A percentile compares a stretch with the other conserved stretches of the same genome.
These are phyloP conservation scores for Kodamaea anthophila DNA, from an alignment of 1,139 yeast species.

Conservation along the genomic window DNA sequence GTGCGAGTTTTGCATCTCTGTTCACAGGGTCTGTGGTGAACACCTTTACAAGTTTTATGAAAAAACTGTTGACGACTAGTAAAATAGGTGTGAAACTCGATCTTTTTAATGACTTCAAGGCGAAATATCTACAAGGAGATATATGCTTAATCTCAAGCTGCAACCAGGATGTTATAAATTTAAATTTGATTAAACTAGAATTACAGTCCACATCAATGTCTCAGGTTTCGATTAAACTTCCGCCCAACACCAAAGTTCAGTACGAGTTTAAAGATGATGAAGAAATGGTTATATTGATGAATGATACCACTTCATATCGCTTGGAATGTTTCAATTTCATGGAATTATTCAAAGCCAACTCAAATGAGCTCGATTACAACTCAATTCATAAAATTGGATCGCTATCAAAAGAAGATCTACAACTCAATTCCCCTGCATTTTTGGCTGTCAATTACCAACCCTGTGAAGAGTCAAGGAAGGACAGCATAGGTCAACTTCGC, in stretches of 20 bases:
- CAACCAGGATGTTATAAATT: conserved; percentile 2
- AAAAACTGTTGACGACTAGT: conserved; percentile 5
- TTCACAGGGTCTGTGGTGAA: neutral
- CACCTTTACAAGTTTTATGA: conserved; percentile 1
- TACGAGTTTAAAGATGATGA: conserved; percentile 12
- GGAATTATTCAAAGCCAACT: conserved; percentile 5
- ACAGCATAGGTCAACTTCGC: conserved; percentile 1
- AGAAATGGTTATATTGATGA: conserved; percentile 12
- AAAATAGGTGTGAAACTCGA: conserved; percentile 4
- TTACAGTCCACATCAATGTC: conserved; percentile 1
- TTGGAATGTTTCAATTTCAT: conserved; percentile 10
- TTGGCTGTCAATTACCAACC: conserved; percentile 21
- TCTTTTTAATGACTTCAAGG: conserved; percentile 3
- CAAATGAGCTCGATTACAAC: conserved; percentile 8
- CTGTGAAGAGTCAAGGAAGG: neutral
- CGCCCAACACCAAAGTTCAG: conserved; percentile 6
- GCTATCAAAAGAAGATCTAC: conserved; percentile 6
- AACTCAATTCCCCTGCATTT: conserved; percentile 15
- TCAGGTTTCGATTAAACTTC: conserved; percentile 4
- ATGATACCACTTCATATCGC: conserved; percentile 4
- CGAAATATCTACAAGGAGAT: conserved; percentile 4
- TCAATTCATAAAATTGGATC: conserved; percentile 5
- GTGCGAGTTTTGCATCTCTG: neutral
- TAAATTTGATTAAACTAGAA: conserved; percentile 4
- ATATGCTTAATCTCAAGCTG: conserved; percentile 8